Evolutionary conservation across 2,329 filamentous ascomycete species (phyloP).

Genomic region (Alternaria sp.): DNA sequence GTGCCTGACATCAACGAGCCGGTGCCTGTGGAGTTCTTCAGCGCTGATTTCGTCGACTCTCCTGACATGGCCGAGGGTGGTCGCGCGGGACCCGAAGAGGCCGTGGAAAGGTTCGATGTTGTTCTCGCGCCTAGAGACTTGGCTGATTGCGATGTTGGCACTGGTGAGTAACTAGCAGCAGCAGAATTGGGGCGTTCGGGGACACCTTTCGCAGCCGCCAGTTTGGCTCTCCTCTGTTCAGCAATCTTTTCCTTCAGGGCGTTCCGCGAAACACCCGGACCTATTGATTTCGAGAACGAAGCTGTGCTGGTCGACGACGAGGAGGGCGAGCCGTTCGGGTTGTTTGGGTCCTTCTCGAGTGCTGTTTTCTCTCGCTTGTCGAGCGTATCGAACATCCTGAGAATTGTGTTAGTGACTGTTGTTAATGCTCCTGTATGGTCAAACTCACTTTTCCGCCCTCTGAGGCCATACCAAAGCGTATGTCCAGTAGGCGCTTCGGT

Average conservation of each 20-base stretch:
- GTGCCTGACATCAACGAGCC: conserved; percentile 66
- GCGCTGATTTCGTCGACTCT: conserved; percentile 43
- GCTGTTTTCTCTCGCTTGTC: conserved; percentile 81
- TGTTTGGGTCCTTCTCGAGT: conserved; percentile 82
- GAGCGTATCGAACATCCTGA: conserved; percentile 77
- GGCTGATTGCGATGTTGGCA: conserved; percentile 49
- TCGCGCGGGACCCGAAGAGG: conserved; percentile 41
- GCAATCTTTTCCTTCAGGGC: conserved; percentile 84
- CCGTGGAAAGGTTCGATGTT: conserved; percentile 41
- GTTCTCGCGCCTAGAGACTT: conserved; percentile 45
- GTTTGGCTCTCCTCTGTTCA: conserved; percentile 73
- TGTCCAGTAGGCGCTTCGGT: conserved; percentile 85
- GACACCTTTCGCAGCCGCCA: conserved; percentile 54
- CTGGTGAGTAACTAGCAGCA: conserved; percentile 62
- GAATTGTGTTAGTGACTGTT: conserved; percentile 30
- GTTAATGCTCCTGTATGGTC: background rate
- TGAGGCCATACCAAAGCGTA: conserved; percentile 81
- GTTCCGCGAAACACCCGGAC: conserved; percentile 57
- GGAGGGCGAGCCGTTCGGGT: conserved; percentile 70
- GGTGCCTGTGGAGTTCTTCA: conserved; percentile 45
- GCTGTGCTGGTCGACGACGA: conserved; percentile 59
- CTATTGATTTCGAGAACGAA: conserved; percentile 57
- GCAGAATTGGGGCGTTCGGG: conserved; percentile 66
- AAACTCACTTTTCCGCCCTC: conserved; percentile 73
- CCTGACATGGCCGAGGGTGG: conserved; percentile 52